These are phyloP conservation scores for Ceraceosorus bombacis DNA, from an alignment of 1,284 basidiomycete species.

Conservation along the genomic window DNA sequence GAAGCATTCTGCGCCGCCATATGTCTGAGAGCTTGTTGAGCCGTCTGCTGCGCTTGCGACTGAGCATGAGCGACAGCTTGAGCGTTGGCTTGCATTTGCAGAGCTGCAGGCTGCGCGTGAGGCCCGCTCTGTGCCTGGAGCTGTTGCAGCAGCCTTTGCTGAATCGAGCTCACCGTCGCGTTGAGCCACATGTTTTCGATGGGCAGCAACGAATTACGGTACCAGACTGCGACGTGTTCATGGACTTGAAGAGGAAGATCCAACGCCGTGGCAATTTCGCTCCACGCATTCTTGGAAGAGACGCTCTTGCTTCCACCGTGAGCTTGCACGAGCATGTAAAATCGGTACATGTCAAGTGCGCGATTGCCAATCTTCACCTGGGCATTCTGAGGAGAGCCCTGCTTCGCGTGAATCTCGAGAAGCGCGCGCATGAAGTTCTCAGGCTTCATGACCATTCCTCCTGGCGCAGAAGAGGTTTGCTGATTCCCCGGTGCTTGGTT, in stretches of 20 bases:
- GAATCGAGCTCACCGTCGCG: conserved; percentile 3
- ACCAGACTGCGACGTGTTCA: conserved; percentile 30
- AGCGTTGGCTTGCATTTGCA: neutral
- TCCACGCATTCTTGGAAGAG: conserved; percentile 35
- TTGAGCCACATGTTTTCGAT: conserved; percentile 42
- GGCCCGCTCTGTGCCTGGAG: conserved; percentile 3
- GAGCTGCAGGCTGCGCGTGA: too few species aligned
- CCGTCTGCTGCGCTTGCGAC: conserved; percentile 15
- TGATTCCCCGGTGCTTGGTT: conserved; percentile 2
- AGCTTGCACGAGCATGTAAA: conserved; percentile 39
- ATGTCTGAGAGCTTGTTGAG: conserved; percentile 5
- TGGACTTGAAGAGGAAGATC: conserved; percentile 30
- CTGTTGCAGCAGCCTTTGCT: neutral
- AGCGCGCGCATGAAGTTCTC: conserved; percentile 44
- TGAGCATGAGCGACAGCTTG: conserved; percentile 5
- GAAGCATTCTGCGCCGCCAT: too few species aligned
- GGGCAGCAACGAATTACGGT: conserved; percentile 31
- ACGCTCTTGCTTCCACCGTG: conserved; percentile 41
- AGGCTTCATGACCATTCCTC: conserved; percentile 19
- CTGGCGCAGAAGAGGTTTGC: neutral
- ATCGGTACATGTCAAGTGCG: conserved; percentile 35
- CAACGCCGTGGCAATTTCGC: conserved; percentile 31
- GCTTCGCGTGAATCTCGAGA: conserved; percentile 36
- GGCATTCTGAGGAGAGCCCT: conserved; percentile 30
- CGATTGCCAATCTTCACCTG: conserved; percentile 32